Conservation (phyloP, 305 asterid genomes). For the Fraxinus baroniana region DNA sequence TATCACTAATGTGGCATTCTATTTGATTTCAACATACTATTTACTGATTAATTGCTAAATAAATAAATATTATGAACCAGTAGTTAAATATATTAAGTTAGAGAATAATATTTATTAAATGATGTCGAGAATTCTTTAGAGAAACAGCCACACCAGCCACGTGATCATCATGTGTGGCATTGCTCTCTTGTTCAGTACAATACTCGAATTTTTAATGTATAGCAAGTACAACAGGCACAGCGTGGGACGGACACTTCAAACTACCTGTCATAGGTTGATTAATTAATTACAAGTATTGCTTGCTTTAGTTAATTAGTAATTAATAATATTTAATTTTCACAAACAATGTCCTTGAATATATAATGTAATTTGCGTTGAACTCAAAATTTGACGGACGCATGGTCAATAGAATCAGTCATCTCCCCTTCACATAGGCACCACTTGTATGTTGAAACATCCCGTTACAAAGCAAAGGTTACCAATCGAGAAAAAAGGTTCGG, state of each 20-base stretch:
- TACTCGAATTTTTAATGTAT: not conserved
- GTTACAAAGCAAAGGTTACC: too few relatives aligned
- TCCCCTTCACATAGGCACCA: too few relatives aligned
- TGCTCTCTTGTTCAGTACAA: constrained; percentile 24
- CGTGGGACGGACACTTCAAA: not conserved
- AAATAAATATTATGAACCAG: not conserved
- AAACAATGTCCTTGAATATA: not conserved
- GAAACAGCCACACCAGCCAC: constrained; percentile 34
- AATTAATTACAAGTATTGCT: not conserved
- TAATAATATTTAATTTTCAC: not conserved
- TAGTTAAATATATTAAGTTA: not conserved
- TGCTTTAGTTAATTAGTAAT: not conserved
- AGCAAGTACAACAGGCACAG: not conserved
- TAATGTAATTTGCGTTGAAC: too few relatives aligned
- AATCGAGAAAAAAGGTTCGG: too few relatives aligned
- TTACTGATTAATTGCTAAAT: not conserved
- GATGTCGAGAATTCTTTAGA: constrained; percentile 34
- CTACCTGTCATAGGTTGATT: not conserved
- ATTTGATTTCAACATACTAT: not conserved
- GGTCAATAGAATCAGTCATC: too few relatives aligned
- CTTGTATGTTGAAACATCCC: too few relatives aligned
- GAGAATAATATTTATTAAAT: not conserved
- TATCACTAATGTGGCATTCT: not conserved
- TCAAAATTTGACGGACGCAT: too few relatives aligned
- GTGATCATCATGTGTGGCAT: constrained; percentile 54